A percentile compares a stretch with the other conserved stretches of the same genome.
These are phyloP conservation scores for Eutrema salsugineum DNA, from an alignment of 441 rosid genomes.

Conservation along the genomic window DNA sequence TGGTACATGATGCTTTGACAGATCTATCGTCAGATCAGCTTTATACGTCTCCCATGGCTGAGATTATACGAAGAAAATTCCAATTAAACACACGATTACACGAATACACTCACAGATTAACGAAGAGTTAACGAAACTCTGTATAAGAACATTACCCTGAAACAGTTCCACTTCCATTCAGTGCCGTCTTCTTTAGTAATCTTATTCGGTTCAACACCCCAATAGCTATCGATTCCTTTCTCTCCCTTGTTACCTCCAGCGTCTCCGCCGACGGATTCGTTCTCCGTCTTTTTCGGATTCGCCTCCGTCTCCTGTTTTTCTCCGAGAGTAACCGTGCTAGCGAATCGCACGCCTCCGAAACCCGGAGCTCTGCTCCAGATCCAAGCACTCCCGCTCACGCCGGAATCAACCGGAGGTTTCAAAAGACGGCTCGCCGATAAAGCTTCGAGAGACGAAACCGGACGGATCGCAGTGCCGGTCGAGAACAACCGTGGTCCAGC, in stretches of 20 bases:
- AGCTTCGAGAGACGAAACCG: conserved; percentile 1
- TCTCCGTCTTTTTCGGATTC: conserved; percentile 21
- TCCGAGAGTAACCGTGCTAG: conserved; percentile 34
- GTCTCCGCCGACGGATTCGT: not conserved
- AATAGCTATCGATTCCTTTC: conserved; percentile 48
- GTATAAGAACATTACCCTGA: conserved; percentile 40
- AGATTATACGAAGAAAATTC: not conserved
- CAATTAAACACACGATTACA: not conserved
- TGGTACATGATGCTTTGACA: conserved; percentile 62
- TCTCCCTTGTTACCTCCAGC: conserved; percentile 17
- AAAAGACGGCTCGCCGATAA: not conserved
- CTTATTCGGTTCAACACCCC: conserved; percentile 65
- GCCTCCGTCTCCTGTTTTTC: conserved; percentile 21
- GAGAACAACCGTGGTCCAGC: conserved; percentile 30
- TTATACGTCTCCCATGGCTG: conserved; percentile 72
- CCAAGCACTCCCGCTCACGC: not conserved
- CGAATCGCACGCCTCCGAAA: conserved; percentile 19
- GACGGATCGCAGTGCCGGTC: conserved; percentile 11
- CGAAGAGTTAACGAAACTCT: not conserved
- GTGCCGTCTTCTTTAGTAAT: conserved; percentile 55
- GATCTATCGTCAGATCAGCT: conserved; percentile 51
- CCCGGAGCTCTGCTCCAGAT: conserved; percentile 33
- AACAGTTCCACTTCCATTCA: conserved; percentile 74
- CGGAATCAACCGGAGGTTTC: not conserved
- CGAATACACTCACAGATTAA: not conserved